Evolutionary conservation across 176 grass and related monocot species (phyloP).

Genomic region (Thalia dealbata): DNA sequence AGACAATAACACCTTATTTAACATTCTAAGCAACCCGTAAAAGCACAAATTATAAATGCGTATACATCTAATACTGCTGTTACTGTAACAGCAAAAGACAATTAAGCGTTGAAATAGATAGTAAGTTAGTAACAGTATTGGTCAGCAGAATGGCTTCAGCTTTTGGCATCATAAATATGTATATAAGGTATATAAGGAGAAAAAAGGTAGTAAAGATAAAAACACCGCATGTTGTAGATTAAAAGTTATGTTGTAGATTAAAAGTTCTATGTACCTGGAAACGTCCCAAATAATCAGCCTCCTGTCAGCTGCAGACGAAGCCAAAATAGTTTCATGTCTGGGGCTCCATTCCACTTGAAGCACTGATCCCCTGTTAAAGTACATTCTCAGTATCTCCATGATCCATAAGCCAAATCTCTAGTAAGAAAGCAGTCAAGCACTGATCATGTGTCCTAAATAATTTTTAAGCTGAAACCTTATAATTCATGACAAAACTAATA

Average conservation of each 20-base stretch:
- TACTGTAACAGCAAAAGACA: background rate
- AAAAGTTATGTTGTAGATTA: background rate
- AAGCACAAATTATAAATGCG: background rate
- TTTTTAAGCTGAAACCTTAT: no score
- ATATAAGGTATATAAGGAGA: background rate
- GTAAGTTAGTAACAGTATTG: no score
- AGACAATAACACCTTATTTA: background rate
- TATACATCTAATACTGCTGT: background rate
- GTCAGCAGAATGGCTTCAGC: background rate
- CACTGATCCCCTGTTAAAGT: conserved; percentile 47
- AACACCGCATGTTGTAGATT: background rate
- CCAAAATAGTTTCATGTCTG: conserved; percentile 73
- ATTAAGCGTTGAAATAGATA: background rate
- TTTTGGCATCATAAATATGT: background rate
- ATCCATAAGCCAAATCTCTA: background rate
- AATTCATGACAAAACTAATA: no score
- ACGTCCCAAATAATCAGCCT: conserved; percentile 83
- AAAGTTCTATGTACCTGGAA: conserved; percentile 38
- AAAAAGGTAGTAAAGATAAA: background rate
- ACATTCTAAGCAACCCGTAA: background rate
- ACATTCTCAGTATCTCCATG: background rate
- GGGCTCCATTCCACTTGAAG: conserved; percentile 99
- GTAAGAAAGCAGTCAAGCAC: background rate
- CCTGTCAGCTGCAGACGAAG: conserved; percentile 70
- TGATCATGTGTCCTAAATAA: background rate